These are phyloP conservation scores for Aphanomyces cochlioides DNA, from an alignment of 352 stramenopile genomes.

Conservation along the genomic window DNA sequence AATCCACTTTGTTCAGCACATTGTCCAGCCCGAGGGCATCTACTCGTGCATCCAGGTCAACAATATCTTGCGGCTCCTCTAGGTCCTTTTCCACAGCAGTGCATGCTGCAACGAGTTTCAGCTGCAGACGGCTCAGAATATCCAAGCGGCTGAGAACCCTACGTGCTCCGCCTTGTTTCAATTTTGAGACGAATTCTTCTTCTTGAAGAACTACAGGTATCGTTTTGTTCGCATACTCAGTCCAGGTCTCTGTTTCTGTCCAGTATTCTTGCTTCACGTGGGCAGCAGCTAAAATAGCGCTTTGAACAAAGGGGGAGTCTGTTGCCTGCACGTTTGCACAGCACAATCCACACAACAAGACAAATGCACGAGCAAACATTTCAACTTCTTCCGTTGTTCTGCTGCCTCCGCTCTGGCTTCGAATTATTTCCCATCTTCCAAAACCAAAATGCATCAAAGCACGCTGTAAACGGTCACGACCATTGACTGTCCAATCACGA, in stretches of 20 bases:
- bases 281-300: conserved; percentile 58
- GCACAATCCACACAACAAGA: conserved; percentile 78
- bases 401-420: conserved; percentile 82
- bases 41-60: conserved; percentile 70
- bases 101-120: conserved; percentile 54
- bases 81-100: conserved; percentile 44
- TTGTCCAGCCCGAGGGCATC: conserved; percentile 66
- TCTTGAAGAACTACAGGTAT: conserved; percentile 62
- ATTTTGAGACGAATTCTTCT: conserved; percentile 83
- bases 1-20: conserved; percentile 52
- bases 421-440: conserved; percentile 84
- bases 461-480: conserved; percentile 74
- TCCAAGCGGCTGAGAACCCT: conserved; percentile 80
- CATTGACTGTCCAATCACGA: conserved; percentile 84
- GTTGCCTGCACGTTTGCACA: conserved; percentile 65
- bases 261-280: conserved; percentile 63
- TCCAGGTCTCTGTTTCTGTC: conserved; percentile 70
- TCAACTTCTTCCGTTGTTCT: conserved; percentile 80
- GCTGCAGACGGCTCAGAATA: conserved; percentile 76
- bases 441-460: conserved; percentile 87
- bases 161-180: conserved; percentile 79
- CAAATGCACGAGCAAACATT: conserved; percentile 79
- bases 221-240: conserved; percentile 28
- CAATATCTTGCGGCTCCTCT: conserved; percentile 31
- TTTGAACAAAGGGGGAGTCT: conserved; percentile 81